Evolutionary conservation across 1,139 yeast genomes (phyloP).

Genomic region (Maudiozyma humilis): DNA sequence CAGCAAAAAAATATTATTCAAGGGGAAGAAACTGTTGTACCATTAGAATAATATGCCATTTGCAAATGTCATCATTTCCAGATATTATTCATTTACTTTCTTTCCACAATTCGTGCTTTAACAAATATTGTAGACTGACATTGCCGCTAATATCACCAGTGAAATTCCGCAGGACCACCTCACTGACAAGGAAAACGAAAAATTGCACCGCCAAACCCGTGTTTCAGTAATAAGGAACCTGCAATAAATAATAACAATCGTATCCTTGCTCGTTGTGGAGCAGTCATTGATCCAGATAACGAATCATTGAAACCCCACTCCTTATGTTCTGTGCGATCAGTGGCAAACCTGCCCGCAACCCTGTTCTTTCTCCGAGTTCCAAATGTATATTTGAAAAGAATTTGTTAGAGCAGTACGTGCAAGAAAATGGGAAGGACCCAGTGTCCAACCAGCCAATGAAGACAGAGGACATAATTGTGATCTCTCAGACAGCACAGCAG

Average conservation of each 20-base stretch:
- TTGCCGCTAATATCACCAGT: too few relatives aligned
- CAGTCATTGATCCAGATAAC: too few relatives aligned
- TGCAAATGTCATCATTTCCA: too few relatives aligned
- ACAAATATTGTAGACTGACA: too few relatives aligned
- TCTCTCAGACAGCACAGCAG: conserved; percentile 34
- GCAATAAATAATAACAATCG: neutral
- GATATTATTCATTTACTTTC: too few relatives aligned
- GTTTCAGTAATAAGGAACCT: neutral
- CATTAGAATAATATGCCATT: too few relatives aligned
- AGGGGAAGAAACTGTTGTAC: too few relatives aligned
- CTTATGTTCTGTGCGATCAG: conserved; percentile 32
- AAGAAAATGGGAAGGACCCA: conserved; percentile 69
- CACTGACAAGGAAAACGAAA: neutral
- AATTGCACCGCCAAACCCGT: neutral
- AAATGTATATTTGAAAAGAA: conserved; percentile 63
- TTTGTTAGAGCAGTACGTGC: conserved; percentile 53
- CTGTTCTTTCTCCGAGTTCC: conserved; percentile 72
- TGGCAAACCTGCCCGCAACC: conserved; percentile 58
- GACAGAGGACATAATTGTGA: conserved; percentile 49
- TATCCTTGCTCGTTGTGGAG: too few relatives aligned
- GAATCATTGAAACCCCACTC: too few relatives aligned
- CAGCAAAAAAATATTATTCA: too few relatives aligned
- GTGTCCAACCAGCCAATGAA: conserved; percentile 54
- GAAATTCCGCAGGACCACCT: too few relatives aligned
- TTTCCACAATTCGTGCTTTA: too few relatives aligned